These are phyloP conservation scores for Chaetomium cochliodes DNA, from an alignment of 495 filamentous ascomycete genomes.

Conservation along the genomic window DNA sequence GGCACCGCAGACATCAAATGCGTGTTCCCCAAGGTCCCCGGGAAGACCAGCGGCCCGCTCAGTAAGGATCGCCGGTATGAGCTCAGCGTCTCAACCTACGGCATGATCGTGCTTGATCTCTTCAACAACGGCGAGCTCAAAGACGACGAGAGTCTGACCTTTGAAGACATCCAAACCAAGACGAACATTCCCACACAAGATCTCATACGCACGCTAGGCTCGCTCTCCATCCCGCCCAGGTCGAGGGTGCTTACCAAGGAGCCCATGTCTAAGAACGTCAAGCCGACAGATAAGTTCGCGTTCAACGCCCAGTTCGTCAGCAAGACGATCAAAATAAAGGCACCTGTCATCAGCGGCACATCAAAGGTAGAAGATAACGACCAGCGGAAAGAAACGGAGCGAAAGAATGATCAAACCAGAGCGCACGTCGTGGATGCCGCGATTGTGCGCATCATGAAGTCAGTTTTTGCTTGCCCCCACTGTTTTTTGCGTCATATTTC, in stretches of 20 bases:
- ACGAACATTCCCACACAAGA: conserved; percentile 82
- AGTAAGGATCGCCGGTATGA: conserved; percentile 77
- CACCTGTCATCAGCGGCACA: conserved; percentile 63
- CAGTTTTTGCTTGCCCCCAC: conserved; percentile 25
- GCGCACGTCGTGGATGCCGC: conserved; percentile 80
- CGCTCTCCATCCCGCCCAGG: conserved; percentile 81
- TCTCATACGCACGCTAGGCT: conserved; percentile 77
- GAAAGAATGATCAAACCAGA: conserved; percentile 78
- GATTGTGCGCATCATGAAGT: conserved; percentile 97
- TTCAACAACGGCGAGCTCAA: conserved; percentile 71
- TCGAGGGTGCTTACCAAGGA: conserved; percentile 79
- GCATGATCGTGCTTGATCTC: conserved; percentile 82
- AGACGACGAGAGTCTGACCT: conserved; percentile 63
- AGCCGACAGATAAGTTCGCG: conserved; percentile 73
- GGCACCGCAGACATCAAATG: conserved; percentile 86
- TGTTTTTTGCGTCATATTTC: not conserved
- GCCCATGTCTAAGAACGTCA: conserved; percentile 78
- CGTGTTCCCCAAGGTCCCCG: conserved; percentile 64
- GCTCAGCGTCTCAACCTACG: conserved; percentile 88
- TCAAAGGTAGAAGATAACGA: conserved; percentile 84
- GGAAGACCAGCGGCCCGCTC: conserved; percentile 60
- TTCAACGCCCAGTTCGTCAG: conserved; percentile 84
- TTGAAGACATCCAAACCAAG: conserved; percentile 77
- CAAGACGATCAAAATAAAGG: conserved; percentile 80
- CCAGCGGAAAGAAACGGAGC: conserved; percentile 83